These are phyloP conservation scores for Ceratobasidium sp. DNA, from an alignment of 1,284 basidiomycete genomes.

Conservation along the genomic window DNA sequence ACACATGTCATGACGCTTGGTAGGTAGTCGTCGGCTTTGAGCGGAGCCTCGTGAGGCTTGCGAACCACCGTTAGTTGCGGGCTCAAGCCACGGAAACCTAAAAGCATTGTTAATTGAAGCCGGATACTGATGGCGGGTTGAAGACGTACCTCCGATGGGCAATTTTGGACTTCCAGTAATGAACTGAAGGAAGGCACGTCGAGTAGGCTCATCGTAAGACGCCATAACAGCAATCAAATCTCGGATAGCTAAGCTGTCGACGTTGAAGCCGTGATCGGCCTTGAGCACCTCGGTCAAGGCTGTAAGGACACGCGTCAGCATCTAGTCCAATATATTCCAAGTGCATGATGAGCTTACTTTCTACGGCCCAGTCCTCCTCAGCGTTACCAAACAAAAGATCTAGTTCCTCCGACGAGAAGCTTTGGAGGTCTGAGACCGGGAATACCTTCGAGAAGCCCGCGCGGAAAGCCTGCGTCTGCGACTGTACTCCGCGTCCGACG, in stretches of 20 bases:
- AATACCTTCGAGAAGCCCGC: slow-evolving; percentile 95
- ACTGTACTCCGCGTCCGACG: slow-evolving; percentile 76
- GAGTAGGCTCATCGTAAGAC: slow-evolving; percentile 74
- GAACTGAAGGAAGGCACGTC: slow-evolving; percentile 94
- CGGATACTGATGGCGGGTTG: not conserved
- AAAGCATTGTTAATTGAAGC: slow-evolving; percentile 24
- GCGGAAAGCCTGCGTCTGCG: slow-evolving; percentile 85
- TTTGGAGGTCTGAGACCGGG: slow-evolving; percentile 87
- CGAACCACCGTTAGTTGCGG: slow-evolving; percentile 96
- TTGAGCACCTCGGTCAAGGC: slow-evolving; percentile 92
- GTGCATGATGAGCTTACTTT: slow-evolving; percentile 69
- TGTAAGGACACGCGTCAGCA: slow-evolving; percentile 50
- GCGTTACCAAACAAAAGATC: slow-evolving; percentile 94
- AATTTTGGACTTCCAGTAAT: slow-evolving; percentile 95
- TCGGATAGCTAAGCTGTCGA: slow-evolving; percentile 89
- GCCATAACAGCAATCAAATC: slow-evolving; percentile 90
- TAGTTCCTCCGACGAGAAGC: slow-evolving; percentile 94
- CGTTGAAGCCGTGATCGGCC: slow-evolving; percentile 98
- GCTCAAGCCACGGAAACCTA: slow-evolving; percentile 94
- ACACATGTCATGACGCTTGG: slow-evolving; percentile 99
- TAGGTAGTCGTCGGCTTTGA: slow-evolving; percentile 92
- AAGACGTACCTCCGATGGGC: slow-evolving; percentile 84
- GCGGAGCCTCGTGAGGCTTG: slow-evolving; percentile 91
- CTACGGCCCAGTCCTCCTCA: slow-evolving; percentile 92
- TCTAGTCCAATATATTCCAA: slow-evolving; percentile 43